Evolutionary conservation across 1,139 yeast species (phyloP).

Genomic region (Magnusiomyces clavatus): DNA sequence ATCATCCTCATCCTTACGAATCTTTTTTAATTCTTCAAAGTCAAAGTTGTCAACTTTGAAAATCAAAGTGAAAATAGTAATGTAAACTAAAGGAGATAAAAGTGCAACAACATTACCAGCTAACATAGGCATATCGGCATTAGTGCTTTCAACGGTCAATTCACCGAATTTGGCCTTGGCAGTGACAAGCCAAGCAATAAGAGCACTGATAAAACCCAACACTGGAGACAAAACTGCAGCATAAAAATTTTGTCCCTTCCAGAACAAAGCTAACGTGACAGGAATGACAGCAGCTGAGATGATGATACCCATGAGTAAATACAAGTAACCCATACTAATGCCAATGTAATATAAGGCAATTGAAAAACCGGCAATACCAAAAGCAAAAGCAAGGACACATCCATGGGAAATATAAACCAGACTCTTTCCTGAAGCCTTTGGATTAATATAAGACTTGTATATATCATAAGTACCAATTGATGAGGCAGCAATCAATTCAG

Average conservation of each 20-base stretch:
- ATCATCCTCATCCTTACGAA: slow-evolving; percentile 27
- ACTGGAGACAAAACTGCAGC: slow-evolving; percentile 42
- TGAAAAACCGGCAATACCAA: slow-evolving; percentile 73
- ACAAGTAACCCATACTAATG: slow-evolving; percentile 77
- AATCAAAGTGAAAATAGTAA: slow-evolving; percentile 56
- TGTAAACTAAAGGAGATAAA: slow-evolving; percentile 59
- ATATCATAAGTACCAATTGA: slow-evolving; percentile 79
- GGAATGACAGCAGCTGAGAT: slow-evolving; percentile 84
- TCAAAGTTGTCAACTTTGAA: slow-evolving; percentile 63
- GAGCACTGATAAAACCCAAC: slow-evolving; percentile 40
- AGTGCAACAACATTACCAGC: slow-evolving; percentile 81
- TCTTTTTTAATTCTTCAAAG: slow-evolving; percentile 52
- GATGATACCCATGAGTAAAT: slow-evolving; percentile 74
- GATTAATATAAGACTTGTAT: slow-evolving; percentile 72
- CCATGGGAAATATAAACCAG: slow-evolving; percentile 61
- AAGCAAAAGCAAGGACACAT: slow-evolving; percentile 56
- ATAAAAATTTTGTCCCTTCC: slow-evolving; percentile 51
- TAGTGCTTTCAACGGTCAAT: slow-evolving; percentile 55
- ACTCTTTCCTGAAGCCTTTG: slow-evolving; percentile 63
- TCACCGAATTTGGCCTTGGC: slow-evolving; percentile 34
- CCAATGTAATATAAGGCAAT: slow-evolving; percentile 77
- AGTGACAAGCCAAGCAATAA: slow-evolving; percentile 44
- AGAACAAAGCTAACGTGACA: slow-evolving; percentile 60
- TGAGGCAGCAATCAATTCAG: slow-evolving; percentile 82
- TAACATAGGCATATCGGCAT: slow-evolving; percentile 74